Evolutionary conservation across 768 basidiomycete species (phyloP), one percentile per base, ranked within the genome.

Genomic region (Tylopilus intermedius): DNA sequence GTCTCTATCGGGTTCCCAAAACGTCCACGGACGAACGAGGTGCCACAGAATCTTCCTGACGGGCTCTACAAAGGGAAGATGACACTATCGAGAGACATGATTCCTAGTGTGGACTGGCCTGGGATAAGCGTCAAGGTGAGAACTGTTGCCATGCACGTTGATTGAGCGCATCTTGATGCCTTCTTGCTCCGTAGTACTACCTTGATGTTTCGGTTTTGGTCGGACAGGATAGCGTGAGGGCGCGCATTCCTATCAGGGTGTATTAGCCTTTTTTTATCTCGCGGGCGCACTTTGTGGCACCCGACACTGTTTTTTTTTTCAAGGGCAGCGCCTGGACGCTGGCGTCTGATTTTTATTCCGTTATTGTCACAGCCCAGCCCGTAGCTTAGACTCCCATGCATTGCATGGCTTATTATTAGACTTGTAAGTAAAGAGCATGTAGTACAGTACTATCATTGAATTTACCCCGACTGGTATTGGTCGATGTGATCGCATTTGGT

Each of bases 1-100:
- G 73, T 88, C 41, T 78, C 71, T 47, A 77, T 85, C 42, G 87
- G 87, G 2, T 88, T 88, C 58, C 83, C 83, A 15, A 88, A 87
- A 57, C 80, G 84, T 15, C 83, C 84, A 8, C 67, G 70, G 46
- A 67, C 66, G 55, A 64, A 38, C 79, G 80, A 59, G 76, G 78
- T 3, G 9, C 70, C 78, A 2, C 74, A 78, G 8, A 61, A 75
- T 15, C 73, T 85, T 30, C 86, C 87, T 1, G 85, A 88, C 61
- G 87, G 87, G 11, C 73, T 88, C 2, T 80, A 77, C 58, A 85
- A 83, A 62, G 76, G 79, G 46, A 79, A 78, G 51, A 70, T 89
- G 29, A 64, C 71, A 29, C 66, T 88, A 6, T 70, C 75, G 44
- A 77, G 76, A 59, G 76, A 78, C 50, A 80, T 88, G 77, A 65